Base-by-base conservation (phyloP, 2,329 filamentous ascomycete genomes). In the Tolypocladium guangdongense region DNA sequence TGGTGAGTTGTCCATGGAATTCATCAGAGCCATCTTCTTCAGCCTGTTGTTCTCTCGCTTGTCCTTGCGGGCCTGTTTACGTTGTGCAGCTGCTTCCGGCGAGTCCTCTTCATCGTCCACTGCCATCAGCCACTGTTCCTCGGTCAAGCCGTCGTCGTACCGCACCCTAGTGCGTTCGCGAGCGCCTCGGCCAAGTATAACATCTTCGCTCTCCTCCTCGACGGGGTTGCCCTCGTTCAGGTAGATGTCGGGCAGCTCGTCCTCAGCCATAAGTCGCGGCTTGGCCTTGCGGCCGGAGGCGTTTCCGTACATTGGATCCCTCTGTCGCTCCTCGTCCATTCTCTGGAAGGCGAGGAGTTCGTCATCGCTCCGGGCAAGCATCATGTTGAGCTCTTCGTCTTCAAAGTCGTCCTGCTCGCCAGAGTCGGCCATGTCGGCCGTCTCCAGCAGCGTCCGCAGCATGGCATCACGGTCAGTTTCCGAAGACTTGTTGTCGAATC, bases 401-500 rank as follows among this genome's bases (percentile, higher is more conserved):
- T 99, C 93, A 88, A 97, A 96, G 69, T 99, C 93, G 56, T 96
- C 91, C 63, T 95, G 88, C 58, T 96, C 90, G 51, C 79, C 77
- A 27, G 72, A 68, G 60, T 86, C 83, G 0, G 82, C 78, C 72
- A 84, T 77, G 54, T 88, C 86, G 8, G 91, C 83, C 55, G 86
- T 87, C 68, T 99, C 93, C 56, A 99, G 78, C 65, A 99, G 83
- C 49, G 95, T 95, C 63, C 93, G 85, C 61, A 99, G 77, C 82
- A 99, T 92, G 45, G 93, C 92, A 65, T 99, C 93, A 78, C 93
- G 89, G 71, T 99, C 93, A 52, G 95, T 95, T 68, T 96, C 93
- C 0, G 93, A 97, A 1, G 93, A 99, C 67, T 97, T 99, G 75
- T 99, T 97, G 63, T 99, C 93, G 74, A 99, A 99, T 67, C 95